Evolutionary conservation across 164 flowering plant genomes (phyloP).

Genomic region (Santalum album): DNA sequence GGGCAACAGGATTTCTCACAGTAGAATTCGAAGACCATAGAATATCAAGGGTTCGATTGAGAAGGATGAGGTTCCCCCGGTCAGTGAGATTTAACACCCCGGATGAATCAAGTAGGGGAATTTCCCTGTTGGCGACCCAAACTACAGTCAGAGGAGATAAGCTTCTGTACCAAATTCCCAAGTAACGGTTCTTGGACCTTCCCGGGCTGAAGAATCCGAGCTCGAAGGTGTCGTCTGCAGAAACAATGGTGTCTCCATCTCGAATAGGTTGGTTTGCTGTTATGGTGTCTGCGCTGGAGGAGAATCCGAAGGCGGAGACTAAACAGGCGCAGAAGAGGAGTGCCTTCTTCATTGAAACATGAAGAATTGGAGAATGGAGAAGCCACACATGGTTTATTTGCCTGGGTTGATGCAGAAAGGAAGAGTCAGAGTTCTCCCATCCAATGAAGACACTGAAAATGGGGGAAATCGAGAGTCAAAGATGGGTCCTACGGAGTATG

Average conservation of each 20-base stretch:
- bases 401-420: too few species aligned
- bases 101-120: constrained; percentile 10
- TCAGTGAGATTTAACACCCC: background rate
- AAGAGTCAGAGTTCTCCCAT: too few species aligned
- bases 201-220: constrained; percentile 21
- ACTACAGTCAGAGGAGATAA: constrained; percentile 5
- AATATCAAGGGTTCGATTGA: background rate
- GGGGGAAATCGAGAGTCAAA: too few species aligned
- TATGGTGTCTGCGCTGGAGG: background rate
- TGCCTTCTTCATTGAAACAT: background rate
- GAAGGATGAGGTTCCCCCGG: background rate
- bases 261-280: background rate
- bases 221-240: constrained; percentile 13
- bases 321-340: too few species aligned
- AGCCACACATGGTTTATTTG: too few species aligned
- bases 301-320: background rate
- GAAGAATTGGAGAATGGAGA: too few species aligned
- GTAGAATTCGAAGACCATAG: constrained; percentile 20
- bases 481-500: too few species aligned
- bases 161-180: constrained; percentile 25
- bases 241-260: constrained; percentile 10
- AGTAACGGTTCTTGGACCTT: constrained; percentile 6
- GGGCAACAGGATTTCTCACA: constrained; percentile 3
- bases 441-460: too few species aligned
- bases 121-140: constrained; percentile 15